phyloP scores from a whole-genome alignment of 1,284 basidiomycete species.

The Thecaphora thlaspeos region DNA sequence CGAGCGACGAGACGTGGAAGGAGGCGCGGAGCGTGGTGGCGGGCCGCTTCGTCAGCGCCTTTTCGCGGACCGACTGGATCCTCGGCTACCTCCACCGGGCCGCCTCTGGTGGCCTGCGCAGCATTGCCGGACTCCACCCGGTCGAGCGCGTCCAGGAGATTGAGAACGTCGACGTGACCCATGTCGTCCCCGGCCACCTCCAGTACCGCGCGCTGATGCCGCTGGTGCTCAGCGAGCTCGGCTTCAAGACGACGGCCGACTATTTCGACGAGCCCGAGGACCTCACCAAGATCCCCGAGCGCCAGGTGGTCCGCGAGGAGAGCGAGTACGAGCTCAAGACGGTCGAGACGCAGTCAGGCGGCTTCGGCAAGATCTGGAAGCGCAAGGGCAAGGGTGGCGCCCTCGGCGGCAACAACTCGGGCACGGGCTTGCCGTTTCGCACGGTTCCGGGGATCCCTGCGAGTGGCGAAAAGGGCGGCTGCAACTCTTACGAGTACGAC shows the following conservation, averaged over 20 bases:
- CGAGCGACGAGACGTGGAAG: constrained; percentile 49
- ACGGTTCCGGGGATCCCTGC: not conserved
- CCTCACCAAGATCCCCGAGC: constrained; percentile 48
- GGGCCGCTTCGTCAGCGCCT: constrained; percentile 56
- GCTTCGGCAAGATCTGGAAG: constrained; percentile 44
- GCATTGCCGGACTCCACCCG: constrained; percentile 54
- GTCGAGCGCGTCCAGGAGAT: constrained; percentile 52
- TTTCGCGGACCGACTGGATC: constrained; percentile 56
- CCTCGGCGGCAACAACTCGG: constrained; percentile 6
- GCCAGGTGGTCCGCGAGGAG: constrained; percentile 37
- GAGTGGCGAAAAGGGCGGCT: constrained; percentile 2
- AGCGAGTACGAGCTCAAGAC: constrained; percentile 30
- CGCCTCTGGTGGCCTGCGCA: constrained; percentile 53
- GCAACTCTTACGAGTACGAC: constrained; percentile 24
- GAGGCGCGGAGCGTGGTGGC: constrained; percentile 49
- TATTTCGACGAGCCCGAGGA: constrained; percentile 58
- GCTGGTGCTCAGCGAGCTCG: constrained; percentile 53
- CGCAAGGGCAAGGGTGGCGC: constrained; percentile 19
- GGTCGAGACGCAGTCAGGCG: constrained; percentile 39
- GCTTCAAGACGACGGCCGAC: constrained; percentile 55
- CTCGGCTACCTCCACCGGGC: constrained; percentile 55
- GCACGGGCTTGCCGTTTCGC: not conserved
- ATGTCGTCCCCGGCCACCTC: constrained; percentile 53
- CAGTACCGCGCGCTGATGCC: constrained; percentile 55
- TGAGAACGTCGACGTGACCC: constrained; percentile 56